A percentile compares a stretch with the other conserved stretches of the same genome.
Evolutionary conservation across 441 rosid species (phyloP).

Genomic region (Lepidium campestre): DNA sequence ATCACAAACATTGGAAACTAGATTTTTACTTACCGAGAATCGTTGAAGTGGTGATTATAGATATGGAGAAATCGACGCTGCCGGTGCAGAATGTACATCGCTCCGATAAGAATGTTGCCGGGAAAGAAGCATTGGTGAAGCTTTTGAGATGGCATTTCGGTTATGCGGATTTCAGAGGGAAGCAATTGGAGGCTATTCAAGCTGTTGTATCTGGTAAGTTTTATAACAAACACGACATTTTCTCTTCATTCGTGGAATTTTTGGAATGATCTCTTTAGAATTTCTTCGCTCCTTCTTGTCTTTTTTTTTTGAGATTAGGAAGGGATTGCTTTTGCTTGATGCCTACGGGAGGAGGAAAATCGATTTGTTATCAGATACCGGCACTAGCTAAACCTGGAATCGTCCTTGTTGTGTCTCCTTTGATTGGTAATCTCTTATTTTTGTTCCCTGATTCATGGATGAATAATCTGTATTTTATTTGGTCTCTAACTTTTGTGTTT

Average conservation of each 20-base stretch:
- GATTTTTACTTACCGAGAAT: neutral
- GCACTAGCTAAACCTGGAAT: conserved; percentile 87
- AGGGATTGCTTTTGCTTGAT: conserved; percentile 93
- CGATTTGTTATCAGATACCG: conserved; percentile 93
- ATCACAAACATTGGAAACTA: neutral
- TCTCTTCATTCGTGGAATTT: neutral
- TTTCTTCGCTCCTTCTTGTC: neutral
- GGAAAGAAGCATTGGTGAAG: conserved; percentile 71
- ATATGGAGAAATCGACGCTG: conserved; percentile 70
- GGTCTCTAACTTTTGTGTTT: neutral
- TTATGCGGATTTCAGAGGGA: conserved; percentile 74
- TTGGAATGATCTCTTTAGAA: neutral
- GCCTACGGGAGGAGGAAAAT: conserved; percentile 99
- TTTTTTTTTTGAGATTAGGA: conserved; percentile 36
- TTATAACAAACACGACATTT: neutral
- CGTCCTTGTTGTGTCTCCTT: conserved; percentile 91
- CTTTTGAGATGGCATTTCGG: conserved; percentile 95
- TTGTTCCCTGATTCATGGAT: neutral
- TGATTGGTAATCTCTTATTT: conserved; percentile 53
- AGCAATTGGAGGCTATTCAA: conserved; percentile 83
- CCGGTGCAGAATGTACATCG: conserved; percentile 46
- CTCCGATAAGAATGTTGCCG: conserved; percentile 34
- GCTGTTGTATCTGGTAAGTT: conserved; percentile 68
- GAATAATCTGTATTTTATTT: neutral
- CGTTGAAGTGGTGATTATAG: neutral